phyloP scores from a whole-genome alignment of 2,329 filamentous ascomycete species.

The Akanthomyces uredinophilus region DNA sequence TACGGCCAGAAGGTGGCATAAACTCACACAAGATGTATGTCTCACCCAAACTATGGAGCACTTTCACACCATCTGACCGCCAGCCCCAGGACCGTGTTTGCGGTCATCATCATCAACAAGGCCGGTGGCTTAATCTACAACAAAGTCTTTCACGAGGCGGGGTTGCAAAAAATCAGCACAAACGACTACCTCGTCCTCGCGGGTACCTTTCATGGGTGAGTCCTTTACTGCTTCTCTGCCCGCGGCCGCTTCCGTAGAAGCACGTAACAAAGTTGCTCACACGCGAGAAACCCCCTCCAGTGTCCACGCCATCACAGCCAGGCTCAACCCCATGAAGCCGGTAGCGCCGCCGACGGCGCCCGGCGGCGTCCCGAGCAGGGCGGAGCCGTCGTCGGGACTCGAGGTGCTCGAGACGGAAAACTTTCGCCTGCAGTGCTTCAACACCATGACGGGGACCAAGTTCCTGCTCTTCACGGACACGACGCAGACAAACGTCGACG shows the following conservation, averaged over 20 bases:
- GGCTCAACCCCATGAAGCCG: conserved; percentile 52
- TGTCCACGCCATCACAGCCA: conserved; percentile 64
- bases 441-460: conserved; percentile 88
- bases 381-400: conserved; percentile 68
- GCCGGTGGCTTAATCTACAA: conserved; percentile 95
- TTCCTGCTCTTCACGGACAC: conserved; percentile 93
- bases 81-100: conserved; percentile 93
- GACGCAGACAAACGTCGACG: conserved; percentile 80
- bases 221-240: conserved; percentile 11
- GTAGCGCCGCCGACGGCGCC: conserved; percentile 29
- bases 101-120: conserved; percentile 98
- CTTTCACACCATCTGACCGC: too few relatives aligned
- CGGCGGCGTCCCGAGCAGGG: conserved; percentile 41
- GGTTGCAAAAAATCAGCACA: conserved; percentile 79
- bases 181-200: conserved; percentile 97
- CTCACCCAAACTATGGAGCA: too few relatives aligned
- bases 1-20: neutral
- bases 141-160: conserved; percentile 82
- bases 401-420: conserved; percentile 92
- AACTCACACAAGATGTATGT: neutral
- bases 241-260: neutral
- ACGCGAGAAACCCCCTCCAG: conserved; percentile 30
- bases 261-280: neutral
- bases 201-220: conserved; percentile 91
- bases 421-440: conserved; percentile 94